Base-by-base conservation (phyloP, 176 grass and related monocot genomes). In the Triticum dicoccoides region DNA sequence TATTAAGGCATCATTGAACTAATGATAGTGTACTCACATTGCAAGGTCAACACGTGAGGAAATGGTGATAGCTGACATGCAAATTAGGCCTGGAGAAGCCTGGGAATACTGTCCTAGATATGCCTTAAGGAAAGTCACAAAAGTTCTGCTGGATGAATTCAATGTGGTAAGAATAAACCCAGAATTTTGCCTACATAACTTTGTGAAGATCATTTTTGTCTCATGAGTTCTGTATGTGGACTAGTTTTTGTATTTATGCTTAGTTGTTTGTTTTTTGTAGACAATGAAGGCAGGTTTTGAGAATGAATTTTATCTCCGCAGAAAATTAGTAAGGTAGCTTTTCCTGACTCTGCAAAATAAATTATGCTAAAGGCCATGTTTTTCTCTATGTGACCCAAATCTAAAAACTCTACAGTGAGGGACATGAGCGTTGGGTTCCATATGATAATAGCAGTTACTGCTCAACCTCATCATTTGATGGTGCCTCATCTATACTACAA, bases 21-120 rank as follows among this genome's bases (percentile, higher is more conserved):
- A 88, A 71, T 44, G 5, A 13, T 82, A 56, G 15, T 81, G 83
- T 63, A 82, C 74, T 79, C 24, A 85, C 8, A 1, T 78, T 67
- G 24, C 65, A 79, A 98, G 96, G 96, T 87, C 93, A 69, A 94
- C 35, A 11, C 85, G 41, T 37, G 96, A 98, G 84, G 93, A 98
- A 89, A 98, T 98, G 93, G 96, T 98, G 84, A 83, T 98, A 80
- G 88, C 88, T 82, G 88, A 96, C 83, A 98, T 98, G 96, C 88
- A 96, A 51, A 93, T 90, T 88, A 96, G 86, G 80, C 93, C 96
- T 64, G 92, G 90, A 83, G 84, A 92, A 88, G 82, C 90, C 66
- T 98, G 93, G 96, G 92, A 96, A 87, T 96, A 94, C 83, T 98
- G 96, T 83, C 96, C 96, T 84, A 91, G 93, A 90, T 90, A 88